Conservation (phyloP, 805 yeast genomes). For the Pichia exigua region DNA sequence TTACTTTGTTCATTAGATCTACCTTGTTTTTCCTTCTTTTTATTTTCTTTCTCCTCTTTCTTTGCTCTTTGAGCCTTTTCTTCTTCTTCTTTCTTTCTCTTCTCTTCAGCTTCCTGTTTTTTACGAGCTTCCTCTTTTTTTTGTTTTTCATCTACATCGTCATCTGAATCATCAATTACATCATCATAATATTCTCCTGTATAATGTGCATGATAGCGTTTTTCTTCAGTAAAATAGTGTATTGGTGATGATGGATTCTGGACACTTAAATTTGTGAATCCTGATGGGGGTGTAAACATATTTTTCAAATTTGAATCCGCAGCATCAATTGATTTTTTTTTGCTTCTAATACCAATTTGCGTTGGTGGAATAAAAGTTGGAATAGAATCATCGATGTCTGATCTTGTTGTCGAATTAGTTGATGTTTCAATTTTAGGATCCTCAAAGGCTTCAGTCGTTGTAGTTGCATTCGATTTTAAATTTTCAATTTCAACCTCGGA, state of each 20-base stretch:
- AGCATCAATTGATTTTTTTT: background rate
- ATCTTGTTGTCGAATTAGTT: background rate
- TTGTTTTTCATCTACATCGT: slow-evolving; percentile 36
- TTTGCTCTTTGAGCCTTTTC: slow-evolving; percentile 37
- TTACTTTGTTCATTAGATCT: slow-evolving; percentile 19
- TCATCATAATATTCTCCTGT: slow-evolving; percentile 27
- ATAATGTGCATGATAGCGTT: slow-evolving; percentile 23
- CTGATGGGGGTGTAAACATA: slow-evolving; percentile 25
- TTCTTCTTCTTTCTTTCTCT: slow-evolving; percentile 28
- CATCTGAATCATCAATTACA: slow-evolving; percentile 26
- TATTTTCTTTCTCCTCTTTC: slow-evolving; percentile 20
- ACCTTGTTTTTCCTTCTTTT: slow-evolving; percentile 9
- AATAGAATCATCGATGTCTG: background rate
- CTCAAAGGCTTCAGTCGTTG: background rate
- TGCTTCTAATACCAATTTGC: background rate
- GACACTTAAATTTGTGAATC: background rate
- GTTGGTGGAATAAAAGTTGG: slow-evolving; percentile 3
- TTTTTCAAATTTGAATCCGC: slow-evolving; percentile 13
- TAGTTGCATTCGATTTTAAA: background rate
- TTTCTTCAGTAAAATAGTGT: slow-evolving; percentile 20
- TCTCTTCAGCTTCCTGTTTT: slow-evolving; percentile 35
- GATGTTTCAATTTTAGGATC: background rate
- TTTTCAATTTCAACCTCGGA: background rate
- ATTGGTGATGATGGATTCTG: slow-evolving; percentile 17
- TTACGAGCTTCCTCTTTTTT: slow-evolving; percentile 17